Conservation (phyloP, 306 rosid genomes). For the Psophocarpus tetragonolobus region DNA sequence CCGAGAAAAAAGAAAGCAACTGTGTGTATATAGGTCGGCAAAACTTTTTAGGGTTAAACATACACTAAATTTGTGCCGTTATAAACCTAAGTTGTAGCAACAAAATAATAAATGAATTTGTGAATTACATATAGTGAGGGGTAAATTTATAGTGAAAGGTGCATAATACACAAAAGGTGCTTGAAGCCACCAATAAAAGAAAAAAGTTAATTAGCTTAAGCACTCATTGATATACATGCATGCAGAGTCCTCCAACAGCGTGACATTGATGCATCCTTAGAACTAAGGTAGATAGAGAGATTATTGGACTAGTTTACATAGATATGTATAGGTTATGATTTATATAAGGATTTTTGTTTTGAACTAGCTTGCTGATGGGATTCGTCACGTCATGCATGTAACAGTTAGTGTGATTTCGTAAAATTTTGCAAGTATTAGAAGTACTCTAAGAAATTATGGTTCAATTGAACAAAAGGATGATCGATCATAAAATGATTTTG, state of each 20-base stretch:
- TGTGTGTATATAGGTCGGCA: background rate
- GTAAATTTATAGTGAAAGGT: background rate
- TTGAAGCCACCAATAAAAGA: background rate
- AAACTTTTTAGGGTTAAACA: background rate
- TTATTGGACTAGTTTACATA: background rate
- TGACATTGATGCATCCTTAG: background rate
- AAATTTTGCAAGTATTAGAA: too few relatives aligned
- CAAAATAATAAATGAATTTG: background rate
- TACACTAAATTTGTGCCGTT: background rate
- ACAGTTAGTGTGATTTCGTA: too few relatives aligned
- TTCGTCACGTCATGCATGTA: too few relatives aligned
- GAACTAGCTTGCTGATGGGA: too few relatives aligned
- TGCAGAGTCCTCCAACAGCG: background rate
- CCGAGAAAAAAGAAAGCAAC: background rate
- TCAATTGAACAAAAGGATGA: too few relatives aligned
- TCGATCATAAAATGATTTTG: too few relatives aligned
- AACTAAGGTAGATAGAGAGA: background rate
- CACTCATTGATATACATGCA: background rate
- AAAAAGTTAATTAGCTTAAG: background rate
- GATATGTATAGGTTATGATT: background rate
- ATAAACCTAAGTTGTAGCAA: background rate
- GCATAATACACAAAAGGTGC: background rate
- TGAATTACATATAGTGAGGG: background rate
- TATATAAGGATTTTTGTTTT: too few relatives aligned
- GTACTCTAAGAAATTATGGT: too few relatives aligned